A percentile compares a stretch with the other conserved stretches of the same genome.
Evolutionary conservation across 208 protist genomes (phyloP).

Genomic region (Crithidia sp.): DNA sequence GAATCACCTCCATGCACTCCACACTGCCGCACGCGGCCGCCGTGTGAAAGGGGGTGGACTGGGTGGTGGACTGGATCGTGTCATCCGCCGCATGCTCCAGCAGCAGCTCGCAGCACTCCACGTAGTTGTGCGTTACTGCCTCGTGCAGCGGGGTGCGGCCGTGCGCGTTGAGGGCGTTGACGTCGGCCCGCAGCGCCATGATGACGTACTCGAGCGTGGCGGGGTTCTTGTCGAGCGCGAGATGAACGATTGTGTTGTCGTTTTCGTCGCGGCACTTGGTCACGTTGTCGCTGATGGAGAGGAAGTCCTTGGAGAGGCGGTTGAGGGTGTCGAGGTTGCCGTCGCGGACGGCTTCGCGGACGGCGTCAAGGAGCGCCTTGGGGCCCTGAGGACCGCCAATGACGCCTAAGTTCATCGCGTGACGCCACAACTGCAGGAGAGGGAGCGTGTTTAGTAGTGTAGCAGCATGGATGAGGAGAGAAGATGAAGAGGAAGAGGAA

Average conservation of each 20-base stretch:
- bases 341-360: constrained; percentile 62
- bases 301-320: constrained; percentile 75
- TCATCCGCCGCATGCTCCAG: constrained; percentile 84
- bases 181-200: constrained; percentile 60
- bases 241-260: constrained; percentile 86
- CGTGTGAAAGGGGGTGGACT: constrained; percentile 91
- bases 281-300: constrained; percentile 80
- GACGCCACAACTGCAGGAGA: not conserved
- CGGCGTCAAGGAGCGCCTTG: constrained; percentile 85
- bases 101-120: constrained; percentile 83
- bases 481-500: constrained; percentile 8
- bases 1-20: constrained; percentile 88
- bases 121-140: constrained; percentile 83
- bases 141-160: constrained; percentile 90
- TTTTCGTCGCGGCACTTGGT: constrained; percentile 86
- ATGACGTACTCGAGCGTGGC: constrained; percentile 75
- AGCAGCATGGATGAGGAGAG: not conserved
- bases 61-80: constrained; percentile 77
- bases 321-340: constrained; percentile 76
- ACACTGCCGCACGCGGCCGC: constrained; percentile 89
- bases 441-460: not conserved
- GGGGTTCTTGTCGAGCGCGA: constrained; percentile 74
- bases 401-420: constrained; percentile 40
- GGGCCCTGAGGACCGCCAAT: constrained; percentile 87
- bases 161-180: constrained; percentile 84